A percentile compares a stretch with the other conserved stretches of the same genome.
Evolutionary conservation across 2,329 filamentous ascomycete species (phyloP).

Genomic region (Chrysoporthe austroafricana): DNA sequence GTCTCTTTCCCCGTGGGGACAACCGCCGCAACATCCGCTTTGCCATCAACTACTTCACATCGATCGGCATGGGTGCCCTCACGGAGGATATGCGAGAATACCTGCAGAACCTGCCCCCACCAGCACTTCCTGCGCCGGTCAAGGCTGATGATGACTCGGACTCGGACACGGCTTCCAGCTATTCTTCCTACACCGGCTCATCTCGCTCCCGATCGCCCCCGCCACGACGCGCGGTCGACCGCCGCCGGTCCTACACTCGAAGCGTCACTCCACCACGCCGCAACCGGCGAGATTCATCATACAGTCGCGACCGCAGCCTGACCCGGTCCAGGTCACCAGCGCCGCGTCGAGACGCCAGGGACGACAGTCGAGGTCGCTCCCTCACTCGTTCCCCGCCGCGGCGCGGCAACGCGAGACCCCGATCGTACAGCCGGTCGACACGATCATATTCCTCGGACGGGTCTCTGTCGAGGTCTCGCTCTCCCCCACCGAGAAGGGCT

Average conservation of each 20-base stretch:
- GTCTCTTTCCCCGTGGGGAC: constrained; percentile 82
- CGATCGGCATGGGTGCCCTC: constrained; percentile 91
- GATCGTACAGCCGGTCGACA: constrained; percentile 26
- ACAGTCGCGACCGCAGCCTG: constrained; percentile 34
- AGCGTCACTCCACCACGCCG: constrained; percentile 35
- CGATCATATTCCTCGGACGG: constrained; percentile 27
- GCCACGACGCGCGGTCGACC: constrained; percentile 40
- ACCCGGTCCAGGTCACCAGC: constrained; percentile 40
- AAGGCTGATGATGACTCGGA: constrained; percentile 60
- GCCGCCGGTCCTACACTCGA: constrained; percentile 42
- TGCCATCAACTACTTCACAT: constrained; percentile 99
- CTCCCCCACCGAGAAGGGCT: constrained; percentile 23
- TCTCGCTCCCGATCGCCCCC: constrained; percentile 54
- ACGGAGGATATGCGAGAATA: constrained; percentile 95
- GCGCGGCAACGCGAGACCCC: constrained; percentile 15
- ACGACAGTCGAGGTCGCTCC: constrained; percentile 23
- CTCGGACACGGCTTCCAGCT: constrained; percentile 76
- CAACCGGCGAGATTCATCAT: constrained; percentile 25
- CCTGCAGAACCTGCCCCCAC: constrained; percentile 87
- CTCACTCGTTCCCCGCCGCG: constrained; percentile 24
- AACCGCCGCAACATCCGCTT: constrained; percentile 90
- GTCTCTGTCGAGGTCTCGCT: constrained; percentile 21
- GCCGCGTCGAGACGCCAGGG: constrained; percentile 23
- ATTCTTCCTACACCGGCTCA: constrained; percentile 72
- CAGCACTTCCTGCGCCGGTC: constrained; percentile 71